Evolutionary conservation across 192 early-diverging fungal species (phyloP).

Genomic region (Lobosporangium transversale): DNA sequence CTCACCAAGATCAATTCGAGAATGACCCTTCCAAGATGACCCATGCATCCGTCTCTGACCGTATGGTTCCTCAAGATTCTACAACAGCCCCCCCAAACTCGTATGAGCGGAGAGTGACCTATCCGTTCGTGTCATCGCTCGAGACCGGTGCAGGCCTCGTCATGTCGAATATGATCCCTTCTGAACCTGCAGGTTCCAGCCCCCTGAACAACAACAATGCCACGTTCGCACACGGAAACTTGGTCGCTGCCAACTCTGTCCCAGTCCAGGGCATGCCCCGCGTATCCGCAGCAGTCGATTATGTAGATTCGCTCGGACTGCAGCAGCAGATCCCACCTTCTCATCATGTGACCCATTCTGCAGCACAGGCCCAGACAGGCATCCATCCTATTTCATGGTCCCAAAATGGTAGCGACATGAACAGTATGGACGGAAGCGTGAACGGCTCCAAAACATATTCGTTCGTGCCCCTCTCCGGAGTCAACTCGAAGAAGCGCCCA

Average conservation of each 20-base stretch:
- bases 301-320: slow-evolving; percentile 27
- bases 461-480: slow-evolving; percentile 65
- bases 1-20: slow-evolving; percentile 25
- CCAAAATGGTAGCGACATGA: slow-evolving; percentile 26
- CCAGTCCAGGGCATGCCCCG: slow-evolving; percentile 26
- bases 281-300: slow-evolving; percentile 9
- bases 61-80: slow-evolving; percentile 25
- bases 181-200: slow-evolving; percentile 32
- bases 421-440: slow-evolving; percentile 22
- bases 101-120: slow-evolving; percentile 34
- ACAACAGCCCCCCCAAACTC: background rate
- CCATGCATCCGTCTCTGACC: slow-evolving; percentile 9
- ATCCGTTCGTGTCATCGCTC: slow-evolving; percentile 35
- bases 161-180: slow-evolving; percentile 20
- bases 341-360: slow-evolving; percentile 10
- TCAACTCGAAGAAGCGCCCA: slow-evolving; percentile 67
- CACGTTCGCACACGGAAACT: slow-evolving; percentile 13
- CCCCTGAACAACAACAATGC: slow-evolving; percentile 14
- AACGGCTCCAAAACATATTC: slow-evolving; percentile 61
- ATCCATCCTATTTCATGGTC: slow-evolving; percentile 22
- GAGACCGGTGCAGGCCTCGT: slow-evolving; percentile 27
- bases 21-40: slow-evolving; percentile 15
- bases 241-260: slow-evolving; percentile 21
- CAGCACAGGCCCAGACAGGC: slow-evolving; percentile 5
- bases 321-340: slow-evolving; percentile 2